These are phyloP conservation scores for Mucor lusitanicus DNA, from an alignment of 371 early-diverging fungal species.

Conservation along the genomic window DNA sequence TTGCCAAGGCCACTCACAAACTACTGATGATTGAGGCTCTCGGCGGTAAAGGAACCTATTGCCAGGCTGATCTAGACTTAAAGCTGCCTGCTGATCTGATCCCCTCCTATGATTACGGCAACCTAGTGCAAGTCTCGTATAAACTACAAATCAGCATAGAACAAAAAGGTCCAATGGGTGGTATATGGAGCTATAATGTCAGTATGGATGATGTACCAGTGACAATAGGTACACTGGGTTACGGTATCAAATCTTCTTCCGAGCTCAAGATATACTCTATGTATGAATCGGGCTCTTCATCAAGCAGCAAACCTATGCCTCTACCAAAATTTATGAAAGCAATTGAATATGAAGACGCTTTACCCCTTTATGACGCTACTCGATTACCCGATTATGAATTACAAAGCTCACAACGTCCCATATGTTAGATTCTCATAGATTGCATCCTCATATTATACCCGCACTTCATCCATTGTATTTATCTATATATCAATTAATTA, in stretches of 20 bases:
- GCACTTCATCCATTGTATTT: not conserved
- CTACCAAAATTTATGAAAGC: constrained; percentile 31
- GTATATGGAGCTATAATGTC: constrained; percentile 16
- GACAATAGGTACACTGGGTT: constrained; percentile 38
- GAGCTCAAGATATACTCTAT: constrained; percentile 29
- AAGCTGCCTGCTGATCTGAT: constrained; percentile 12
- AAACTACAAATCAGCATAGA: constrained; percentile 10
- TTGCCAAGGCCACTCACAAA: constrained; percentile 1
- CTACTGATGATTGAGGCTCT: not conserved
- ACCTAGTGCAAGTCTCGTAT: constrained; percentile 13
- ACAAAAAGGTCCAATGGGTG: constrained; percentile 23
- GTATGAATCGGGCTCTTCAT: not conserved
- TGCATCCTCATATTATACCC: not conserved
- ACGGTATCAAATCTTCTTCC: constrained; percentile 32
- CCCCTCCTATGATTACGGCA: constrained; percentile 19
- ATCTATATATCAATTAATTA: too few species aligned
- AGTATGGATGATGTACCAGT: constrained; percentile 17
- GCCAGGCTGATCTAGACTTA: constrained; percentile 13
- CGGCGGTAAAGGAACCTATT: not conserved
- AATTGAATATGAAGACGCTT: constrained; percentile 36
- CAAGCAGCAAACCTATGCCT: not conserved
- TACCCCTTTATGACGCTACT: constrained; percentile 32
- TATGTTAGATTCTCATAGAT: not conserved
- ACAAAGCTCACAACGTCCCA: constrained; percentile 6
- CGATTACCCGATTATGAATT: constrained; percentile 66